Evolutionary conservation across 2,329 filamentous ascomycete species (phyloP), one percentile per base, ranked within the genome.

Genomic region (Aureobasidium sp.): DNA sequence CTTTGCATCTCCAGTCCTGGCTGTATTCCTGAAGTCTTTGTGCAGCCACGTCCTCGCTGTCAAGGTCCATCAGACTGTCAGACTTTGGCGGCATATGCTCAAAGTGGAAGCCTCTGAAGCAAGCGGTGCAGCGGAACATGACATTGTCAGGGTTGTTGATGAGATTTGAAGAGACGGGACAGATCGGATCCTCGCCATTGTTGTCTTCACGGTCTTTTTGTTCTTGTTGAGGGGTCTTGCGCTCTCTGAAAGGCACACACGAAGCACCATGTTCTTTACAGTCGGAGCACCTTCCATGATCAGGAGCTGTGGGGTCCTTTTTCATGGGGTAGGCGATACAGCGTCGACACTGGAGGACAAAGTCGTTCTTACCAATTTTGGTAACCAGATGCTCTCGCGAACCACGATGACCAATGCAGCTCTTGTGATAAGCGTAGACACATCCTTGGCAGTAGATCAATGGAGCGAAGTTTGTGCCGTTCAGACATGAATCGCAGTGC

Each of bases 381-480:
- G 90, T 97, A 8, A 88, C 88, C 30, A 93, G 72, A 66, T 97
- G 93, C n/a, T 95, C 89, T 56, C 93, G 79, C 11, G 68, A 74
- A 48, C 78, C 79, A 45, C 93, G 81, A 44, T 77, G 74, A 1
- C 91, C 90, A 24, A 98, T 75, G 64, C 93, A 98, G 35, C 71
- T 72, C 66, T 87, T 88, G 69, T 98, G 93, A 60, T 89, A 95
- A 0, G 86, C 78, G 42, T 84, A 75, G 2, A 85, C 89, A 66
- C 93, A 98, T 25, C 93, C 93, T 70, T 98, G 94, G 61, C 93
- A 98, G 63, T 85, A 84, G 29, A 98, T 78, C 21, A 98, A 73
- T 34, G 79, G 74, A 1, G 88, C 89, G 63, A 83, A 85, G 54
- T 74, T 77, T 1, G 71, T 67, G 19, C 76, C 72, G 42, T 78